Evolutionary conservation across 2,329 filamentous ascomycete genomes (phyloP).

Genomic region (Aspergillus sp.): DNA sequence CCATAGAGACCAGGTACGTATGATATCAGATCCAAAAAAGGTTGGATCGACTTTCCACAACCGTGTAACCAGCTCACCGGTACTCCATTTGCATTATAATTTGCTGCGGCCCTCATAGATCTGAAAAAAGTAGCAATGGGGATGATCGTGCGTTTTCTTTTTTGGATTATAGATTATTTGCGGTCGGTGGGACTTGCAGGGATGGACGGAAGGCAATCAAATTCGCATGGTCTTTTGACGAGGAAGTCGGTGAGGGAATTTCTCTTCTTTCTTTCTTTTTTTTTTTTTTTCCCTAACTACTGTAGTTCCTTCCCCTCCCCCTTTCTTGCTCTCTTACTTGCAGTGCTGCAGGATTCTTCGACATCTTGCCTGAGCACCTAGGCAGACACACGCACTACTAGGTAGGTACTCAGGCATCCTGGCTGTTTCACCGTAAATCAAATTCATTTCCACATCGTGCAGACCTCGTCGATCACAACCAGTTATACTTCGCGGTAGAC

Average conservation of each 20-base stretch:
- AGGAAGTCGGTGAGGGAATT: neutral
- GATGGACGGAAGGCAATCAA: neutral
- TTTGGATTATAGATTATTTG: neutral
- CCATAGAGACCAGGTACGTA: slow-evolving; percentile 8
- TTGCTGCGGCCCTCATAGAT: neutral
- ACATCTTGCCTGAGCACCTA: too few species aligned
- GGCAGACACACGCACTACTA: too few species aligned
- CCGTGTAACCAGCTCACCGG: slow-evolving; percentile 7
- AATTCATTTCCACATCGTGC: neutral
- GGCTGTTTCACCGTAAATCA: too few species aligned
- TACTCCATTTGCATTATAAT: slow-evolving; percentile 1
- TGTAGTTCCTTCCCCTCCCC: neutral
- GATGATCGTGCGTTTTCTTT: neutral
- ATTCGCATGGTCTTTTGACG: neutral
- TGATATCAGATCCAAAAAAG: slow-evolving; percentile 6
- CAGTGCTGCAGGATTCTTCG: too few species aligned
- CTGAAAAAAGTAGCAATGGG: slow-evolving; percentile 1
- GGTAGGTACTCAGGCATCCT: too few species aligned
- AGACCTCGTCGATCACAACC: neutral
- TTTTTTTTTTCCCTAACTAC: neutral
- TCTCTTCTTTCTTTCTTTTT: too few species aligned
- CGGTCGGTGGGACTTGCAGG: neutral
- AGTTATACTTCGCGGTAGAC: neutral
- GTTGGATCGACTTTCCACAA: slow-evolving; percentile 3
- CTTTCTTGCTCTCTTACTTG: neutral